Percentiles rank a stretch among this genome's conserved stretches.
phyloP scores from a whole-genome alignment of 1,284 basidiomycete genomes.

The Austroboletus novae-zelandiae region DNA sequence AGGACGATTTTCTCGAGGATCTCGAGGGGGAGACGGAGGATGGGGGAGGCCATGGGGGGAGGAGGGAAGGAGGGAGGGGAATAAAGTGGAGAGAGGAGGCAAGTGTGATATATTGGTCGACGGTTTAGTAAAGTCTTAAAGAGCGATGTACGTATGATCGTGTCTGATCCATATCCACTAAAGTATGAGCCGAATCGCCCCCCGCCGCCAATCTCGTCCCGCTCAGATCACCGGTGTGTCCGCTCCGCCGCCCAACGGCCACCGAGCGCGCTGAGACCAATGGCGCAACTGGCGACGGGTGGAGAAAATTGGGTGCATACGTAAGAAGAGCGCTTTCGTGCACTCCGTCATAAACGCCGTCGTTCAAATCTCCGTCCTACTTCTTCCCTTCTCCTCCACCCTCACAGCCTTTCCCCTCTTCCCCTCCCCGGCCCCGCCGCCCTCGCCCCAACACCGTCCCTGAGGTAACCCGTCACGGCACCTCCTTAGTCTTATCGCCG shows the following conservation, averaged over 20 bases:
- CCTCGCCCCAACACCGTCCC: no score
- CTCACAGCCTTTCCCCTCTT: neutral
- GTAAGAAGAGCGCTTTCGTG: no score
- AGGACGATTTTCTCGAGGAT: slow-evolving; percentile 57
- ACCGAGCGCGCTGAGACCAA: neutral
- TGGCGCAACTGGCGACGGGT: no score
- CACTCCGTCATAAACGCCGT: no score
- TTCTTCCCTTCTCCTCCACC: no score
- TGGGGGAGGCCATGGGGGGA: slow-evolving; percentile 14
- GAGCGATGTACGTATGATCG: slow-evolving; percentile 5
- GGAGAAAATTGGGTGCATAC: no score
- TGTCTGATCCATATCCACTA: neutral
- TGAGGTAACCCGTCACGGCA: slow-evolving; percentile 9
- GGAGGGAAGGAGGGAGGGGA: neutral
- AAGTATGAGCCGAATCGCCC: no score
- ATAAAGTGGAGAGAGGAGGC: neutral
- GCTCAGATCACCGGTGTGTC: no score
- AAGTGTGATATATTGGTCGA: slow-evolving; percentile 6
- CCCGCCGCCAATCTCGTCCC: no score
- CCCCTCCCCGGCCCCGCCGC: no score
- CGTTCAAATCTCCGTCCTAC: no score
- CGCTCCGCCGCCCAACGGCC: no score
- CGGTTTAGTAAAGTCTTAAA: slow-evolving; percentile 2
- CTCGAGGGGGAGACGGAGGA: slow-evolving; percentile 51
- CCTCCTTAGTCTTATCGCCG: slow-evolving; percentile 21